Base-by-base conservation (phyloP, 306 rosid genomes). In the Senna siamea region DNA sequence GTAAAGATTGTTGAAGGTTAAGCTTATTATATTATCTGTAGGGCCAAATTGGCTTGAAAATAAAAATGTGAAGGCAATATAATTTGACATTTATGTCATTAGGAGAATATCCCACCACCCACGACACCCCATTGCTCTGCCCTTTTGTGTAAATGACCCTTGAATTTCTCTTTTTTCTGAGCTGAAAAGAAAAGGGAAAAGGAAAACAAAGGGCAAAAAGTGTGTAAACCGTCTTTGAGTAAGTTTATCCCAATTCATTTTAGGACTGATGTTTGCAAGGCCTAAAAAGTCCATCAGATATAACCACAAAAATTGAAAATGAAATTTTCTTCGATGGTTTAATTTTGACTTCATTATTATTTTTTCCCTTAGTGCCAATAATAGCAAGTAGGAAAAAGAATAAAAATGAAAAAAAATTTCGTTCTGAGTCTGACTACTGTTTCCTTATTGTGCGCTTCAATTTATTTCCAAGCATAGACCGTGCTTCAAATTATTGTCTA, bases 1-100 rank as follows among this genome's bases (percentile, higher is more conserved):
- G 97, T 93, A 53, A 93, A 93, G 87, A 80, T 91, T 11, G 89
- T 93, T 56, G 97, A 89, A 82, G 98, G 98, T 76, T 93, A 74
- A 86, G 68, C 66, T 30, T 60, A 53, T 66, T 55, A 65, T 59
- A 37, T 52, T 71, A 57, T 44, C 72, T 58, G 66, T 56, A 62
- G 14, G 50, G 75, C 20, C 40, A 37, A 2, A 18, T 76, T 65
- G 40, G 47, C 46, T 58, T 34, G 4, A 10, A 40, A 17, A 61
- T 61, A 15, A 9, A 35, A 17, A 37, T 61, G 46, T 17, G n/a
- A 18, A 34, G 35, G 28, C 46, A 34, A 61, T 34, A 35, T 7
- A 7, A 35, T 18, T 35, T 9, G 67, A 35, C 14, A 58, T 48
- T 17, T n/a, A 53, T 41, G 50, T 35, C 47, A n/a, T 38, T 53